phyloP scores from a whole-genome alignment of 2,329 filamentous ascomycete species.

The Trichoderma guizhouense region DNA sequence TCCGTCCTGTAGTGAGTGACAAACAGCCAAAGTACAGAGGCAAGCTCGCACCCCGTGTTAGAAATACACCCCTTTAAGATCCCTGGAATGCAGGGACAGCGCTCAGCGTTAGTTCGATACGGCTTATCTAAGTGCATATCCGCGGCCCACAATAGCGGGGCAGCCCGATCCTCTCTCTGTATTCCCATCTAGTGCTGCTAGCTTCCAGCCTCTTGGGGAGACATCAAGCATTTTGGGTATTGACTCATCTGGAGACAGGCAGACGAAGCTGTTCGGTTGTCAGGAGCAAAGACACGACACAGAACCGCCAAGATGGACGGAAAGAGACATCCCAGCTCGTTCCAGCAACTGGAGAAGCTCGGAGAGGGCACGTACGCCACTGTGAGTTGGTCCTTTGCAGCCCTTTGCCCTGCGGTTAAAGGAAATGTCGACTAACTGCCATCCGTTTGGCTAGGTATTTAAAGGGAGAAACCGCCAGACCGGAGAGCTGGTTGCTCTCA shows the following conservation, averaged over 20 bases:
- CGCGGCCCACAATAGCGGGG: slow-evolving; percentile 6
- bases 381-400: slow-evolving; percentile 49
- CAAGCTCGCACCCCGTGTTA: not conserved
- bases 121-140: slow-evolving; percentile 17
- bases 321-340: slow-evolving; percentile 89
- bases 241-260: not conserved
- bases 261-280: not conserved
- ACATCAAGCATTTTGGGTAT: not conserved
- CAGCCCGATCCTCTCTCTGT: not conserved
- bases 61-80: slow-evolving; percentile 5
- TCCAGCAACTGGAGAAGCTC: slow-evolving; percentile 98
- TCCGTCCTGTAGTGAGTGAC: not conserved
- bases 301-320: slow-evolving; percentile 68
- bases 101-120: not conserved
- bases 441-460: slow-evolving; percentile 68
- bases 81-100: slow-evolving; percentile 2
- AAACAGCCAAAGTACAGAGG: not conserved
- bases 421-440: not conserved
- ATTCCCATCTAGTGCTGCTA: not conserved
- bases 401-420: not conserved
- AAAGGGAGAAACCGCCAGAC: slow-evolving; percentile 97
- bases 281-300: not conserved
- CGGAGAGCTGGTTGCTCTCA: slow-evolving; percentile 91
- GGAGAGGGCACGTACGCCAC: slow-evolving; percentile 99
- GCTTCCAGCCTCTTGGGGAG: not conserved